Conservation (phyloP, 345 rosid genomes). For the Lepidium didymum region DNA sequence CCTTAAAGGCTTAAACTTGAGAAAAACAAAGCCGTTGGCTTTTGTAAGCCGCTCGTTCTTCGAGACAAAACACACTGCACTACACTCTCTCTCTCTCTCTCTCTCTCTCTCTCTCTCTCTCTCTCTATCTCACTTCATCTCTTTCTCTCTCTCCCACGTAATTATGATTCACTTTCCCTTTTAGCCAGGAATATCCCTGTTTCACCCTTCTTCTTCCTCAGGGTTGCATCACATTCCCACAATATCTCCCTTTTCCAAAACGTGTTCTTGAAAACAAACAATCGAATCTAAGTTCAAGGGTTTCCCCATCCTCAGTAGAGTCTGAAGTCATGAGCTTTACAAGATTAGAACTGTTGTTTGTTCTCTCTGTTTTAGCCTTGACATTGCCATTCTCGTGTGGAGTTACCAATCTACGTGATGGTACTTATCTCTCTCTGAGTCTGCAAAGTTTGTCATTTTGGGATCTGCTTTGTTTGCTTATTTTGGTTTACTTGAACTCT, state of each 20-base stretch:
- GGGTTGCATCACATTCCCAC: constrained; percentile 3
- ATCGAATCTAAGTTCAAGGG: constrained; percentile 3
- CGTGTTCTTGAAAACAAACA: neutral
- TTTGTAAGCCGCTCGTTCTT: constrained; percentile 32
- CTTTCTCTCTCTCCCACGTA: constrained; percentile 28
- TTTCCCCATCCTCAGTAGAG: neutral
- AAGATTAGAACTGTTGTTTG: constrained; percentile 26
- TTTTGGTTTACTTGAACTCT: neutral
- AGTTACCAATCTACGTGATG: constrained; percentile 55
- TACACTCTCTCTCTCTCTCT: constrained; percentile 1
- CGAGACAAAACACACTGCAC: constrained; percentile 26
- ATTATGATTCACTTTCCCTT: constrained; percentile 30
- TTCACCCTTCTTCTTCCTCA: neutral
- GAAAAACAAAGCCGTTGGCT: constrained; percentile 27
- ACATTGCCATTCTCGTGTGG: constrained; percentile 41
- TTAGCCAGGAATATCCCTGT: constrained; percentile 23
- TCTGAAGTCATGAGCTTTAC: constrained; percentile 35
- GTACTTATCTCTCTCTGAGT: constrained; percentile 28
- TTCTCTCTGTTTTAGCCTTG: constrained; percentile 33
- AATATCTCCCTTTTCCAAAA: neutral
- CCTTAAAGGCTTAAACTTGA: constrained; percentile 6
- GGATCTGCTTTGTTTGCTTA: neutral
- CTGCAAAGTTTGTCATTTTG: neutral
- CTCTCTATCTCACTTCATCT: constrained; percentile 8
- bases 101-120: constrained; percentile 16